phyloP scores from a whole-genome alignment of 306 rosid species.

The Citrullus colocynthis region DNA sequence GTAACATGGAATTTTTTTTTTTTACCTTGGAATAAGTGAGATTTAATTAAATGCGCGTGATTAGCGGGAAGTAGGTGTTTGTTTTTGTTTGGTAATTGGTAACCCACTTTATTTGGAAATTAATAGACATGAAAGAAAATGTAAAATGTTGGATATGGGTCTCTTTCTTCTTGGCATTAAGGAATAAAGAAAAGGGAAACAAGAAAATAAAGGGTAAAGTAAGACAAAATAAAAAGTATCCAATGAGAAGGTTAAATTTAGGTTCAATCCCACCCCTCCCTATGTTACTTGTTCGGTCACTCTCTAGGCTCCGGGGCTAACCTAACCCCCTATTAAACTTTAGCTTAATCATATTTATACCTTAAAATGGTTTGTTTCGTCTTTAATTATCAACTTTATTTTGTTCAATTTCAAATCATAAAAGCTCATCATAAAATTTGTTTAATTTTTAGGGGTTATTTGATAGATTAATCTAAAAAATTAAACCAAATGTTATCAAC shows the following conservation, averaged over 20 bases:
- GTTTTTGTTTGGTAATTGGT: neutral
- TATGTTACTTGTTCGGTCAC: no score
- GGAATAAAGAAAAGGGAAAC: slow-evolving; percentile 1
- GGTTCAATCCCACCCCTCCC: neutral
- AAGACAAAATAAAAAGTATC: neutral
- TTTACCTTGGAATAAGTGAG: neutral
- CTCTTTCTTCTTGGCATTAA: neutral
- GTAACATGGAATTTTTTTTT: neutral
- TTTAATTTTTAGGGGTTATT: no score
- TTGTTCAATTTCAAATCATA: no score
- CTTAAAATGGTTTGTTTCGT: no score
- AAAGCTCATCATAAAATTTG: no score
- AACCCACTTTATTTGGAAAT: neutral
- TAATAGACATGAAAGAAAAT: neutral
- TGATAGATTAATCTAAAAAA: no score
- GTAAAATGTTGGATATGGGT: neutral
- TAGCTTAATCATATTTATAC: neutral
- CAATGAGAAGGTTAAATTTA: neutral
- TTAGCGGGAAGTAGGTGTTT: neutral
- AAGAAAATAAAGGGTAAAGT: neutral
- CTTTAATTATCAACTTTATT: no score
- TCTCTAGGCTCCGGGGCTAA: neutral
- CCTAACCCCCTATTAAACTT: neutral
- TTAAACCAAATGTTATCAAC: no score
- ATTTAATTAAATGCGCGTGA: neutral